Evolutionary conservation across 495 filamentous ascomycete species (phyloP).

Genomic region (Penicillium dipodomyicola): DNA sequence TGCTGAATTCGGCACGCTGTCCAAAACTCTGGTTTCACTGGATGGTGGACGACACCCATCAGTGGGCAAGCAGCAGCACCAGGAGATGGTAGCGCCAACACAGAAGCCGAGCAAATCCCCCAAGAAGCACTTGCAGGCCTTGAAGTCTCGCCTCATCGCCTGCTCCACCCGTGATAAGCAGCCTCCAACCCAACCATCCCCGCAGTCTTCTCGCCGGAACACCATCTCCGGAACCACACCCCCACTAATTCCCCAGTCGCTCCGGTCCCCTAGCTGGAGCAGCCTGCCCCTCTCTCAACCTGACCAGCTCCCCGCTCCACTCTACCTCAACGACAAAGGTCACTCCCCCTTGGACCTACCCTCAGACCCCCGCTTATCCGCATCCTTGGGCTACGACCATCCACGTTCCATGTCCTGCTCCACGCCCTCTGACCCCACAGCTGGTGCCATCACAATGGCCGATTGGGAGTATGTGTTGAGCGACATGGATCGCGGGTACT

Average conservation of each 20-base stretch:
- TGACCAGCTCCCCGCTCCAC: constrained; percentile 28
- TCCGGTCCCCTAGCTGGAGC: constrained; percentile 41
- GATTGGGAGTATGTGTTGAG: constrained; percentile 81
- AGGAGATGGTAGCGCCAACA: constrained; percentile 31
- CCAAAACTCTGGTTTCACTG: constrained; percentile 51
- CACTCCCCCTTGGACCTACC: constrained; percentile 25
- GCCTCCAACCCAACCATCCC: constrained; percentile 25
- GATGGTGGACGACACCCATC: constrained; percentile 23
- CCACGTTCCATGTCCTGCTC: constrained; percentile 34
- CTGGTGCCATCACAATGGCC: constrained; percentile 50
- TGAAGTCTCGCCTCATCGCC: constrained; percentile 39
- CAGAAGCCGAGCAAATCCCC: constrained; percentile 41
- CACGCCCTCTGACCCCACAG: constrained; percentile 29
- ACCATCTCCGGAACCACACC: constrained; percentile 39
- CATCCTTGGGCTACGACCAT: constrained; percentile 30
- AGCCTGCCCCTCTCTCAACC: constrained; percentile 42
- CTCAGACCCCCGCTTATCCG: constrained; percentile 14
- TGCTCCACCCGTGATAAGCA: constrained; percentile 21
- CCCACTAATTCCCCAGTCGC: constrained; percentile 24
- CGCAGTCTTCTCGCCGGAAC: constrained; percentile 33
- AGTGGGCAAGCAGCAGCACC: constrained; percentile 15
- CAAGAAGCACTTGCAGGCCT: constrained; percentile 42
- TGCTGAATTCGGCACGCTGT: constrained; percentile 63
- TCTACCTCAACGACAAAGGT: constrained; percentile 12
- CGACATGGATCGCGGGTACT: constrained; percentile 71